A percentile compares a stretch with the other conserved stretches of the same genome.
Conservation (phyloP, 257 asterid species). For the Solanum verrucosum region DNA sequence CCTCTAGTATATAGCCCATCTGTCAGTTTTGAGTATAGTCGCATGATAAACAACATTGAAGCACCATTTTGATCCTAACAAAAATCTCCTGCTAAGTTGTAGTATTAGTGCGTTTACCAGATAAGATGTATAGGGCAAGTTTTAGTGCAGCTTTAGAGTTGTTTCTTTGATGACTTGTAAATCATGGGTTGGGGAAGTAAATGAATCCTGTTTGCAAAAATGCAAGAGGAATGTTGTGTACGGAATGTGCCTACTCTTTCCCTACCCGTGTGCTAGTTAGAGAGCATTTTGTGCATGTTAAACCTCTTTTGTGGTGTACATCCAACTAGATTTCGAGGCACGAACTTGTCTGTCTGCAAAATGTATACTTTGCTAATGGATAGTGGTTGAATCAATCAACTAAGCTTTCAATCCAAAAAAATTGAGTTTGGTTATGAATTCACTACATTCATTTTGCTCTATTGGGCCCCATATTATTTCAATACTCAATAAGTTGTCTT, state of each 20-base stretch:
- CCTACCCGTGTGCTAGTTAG: background rate
- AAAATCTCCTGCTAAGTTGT: background rate
- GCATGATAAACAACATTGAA: background rate
- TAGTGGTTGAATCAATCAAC: background rate
- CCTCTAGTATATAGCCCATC: background rate
- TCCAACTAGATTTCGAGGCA: background rate
- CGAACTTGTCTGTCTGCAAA: background rate
- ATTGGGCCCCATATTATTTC: background rate
- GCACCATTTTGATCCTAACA: background rate
- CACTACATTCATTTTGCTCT: background rate
- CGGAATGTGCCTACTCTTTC: background rate
- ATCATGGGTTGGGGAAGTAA: background rate
- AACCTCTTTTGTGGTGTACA: background rate
- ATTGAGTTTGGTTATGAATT: background rate
- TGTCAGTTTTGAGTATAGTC: background rate
- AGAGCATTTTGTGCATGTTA: background rate
- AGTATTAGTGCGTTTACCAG: background rate
- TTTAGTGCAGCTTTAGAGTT: background rate
- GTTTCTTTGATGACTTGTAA: background rate
- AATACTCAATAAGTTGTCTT: background rate
- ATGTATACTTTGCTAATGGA: background rate
- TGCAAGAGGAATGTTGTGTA: background rate
- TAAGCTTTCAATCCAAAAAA: background rate
- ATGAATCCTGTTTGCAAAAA: background rate
- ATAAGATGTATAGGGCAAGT: background rate